Evolutionary conservation across 305 asterid species (phyloP), one percentile per base, ranked within the genome.

Genomic region (Fraxinus ornus): DNA sequence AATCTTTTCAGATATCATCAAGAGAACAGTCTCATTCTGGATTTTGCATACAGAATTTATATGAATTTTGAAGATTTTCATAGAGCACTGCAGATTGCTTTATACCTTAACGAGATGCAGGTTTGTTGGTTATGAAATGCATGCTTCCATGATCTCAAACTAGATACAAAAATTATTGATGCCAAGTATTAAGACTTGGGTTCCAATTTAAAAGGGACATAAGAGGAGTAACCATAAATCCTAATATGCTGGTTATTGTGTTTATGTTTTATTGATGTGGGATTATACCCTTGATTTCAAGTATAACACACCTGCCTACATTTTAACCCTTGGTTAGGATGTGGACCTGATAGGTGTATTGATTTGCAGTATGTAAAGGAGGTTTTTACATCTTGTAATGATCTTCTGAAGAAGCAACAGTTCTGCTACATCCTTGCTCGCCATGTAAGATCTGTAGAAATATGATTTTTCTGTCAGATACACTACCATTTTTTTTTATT

Each of bases 371-470:
- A 94, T 89, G 95, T 94, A 37, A 93, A 89, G 88, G 93, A 92
- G 84, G 90, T 94, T 77, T 94, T 93, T 83, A 84, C 89, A 15
- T 79, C 89, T 5, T 94, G 98, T 83, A 52, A 41, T 39, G 98
- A 94, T 84, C 88, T 83, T 79, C 88, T 89, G 82, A 89, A 79
- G 81, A 92, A 93, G 90, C 91, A 86, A 90, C 98, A 96, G 80
- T 93, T 94, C 83, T 90, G 97, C 84, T 96, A 90, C 87, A 93
- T 94, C 82, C 91, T 96, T 85, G 99, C 95, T 84, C 98, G 98
- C 74, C 98, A 96, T 84, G 99, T 96, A 89, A 88, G 99, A 85
- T 26, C 71, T 79, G 76, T 75, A 76, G 35, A 62, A 80, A 39
- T 76, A 72, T 44, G 22, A 28, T 47, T 83, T 41, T 41, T 41